Evolutionary conservation across 1,284 basidiomycete genomes (phyloP).

Genomic region (Takashimella tepidaria): DNA sequence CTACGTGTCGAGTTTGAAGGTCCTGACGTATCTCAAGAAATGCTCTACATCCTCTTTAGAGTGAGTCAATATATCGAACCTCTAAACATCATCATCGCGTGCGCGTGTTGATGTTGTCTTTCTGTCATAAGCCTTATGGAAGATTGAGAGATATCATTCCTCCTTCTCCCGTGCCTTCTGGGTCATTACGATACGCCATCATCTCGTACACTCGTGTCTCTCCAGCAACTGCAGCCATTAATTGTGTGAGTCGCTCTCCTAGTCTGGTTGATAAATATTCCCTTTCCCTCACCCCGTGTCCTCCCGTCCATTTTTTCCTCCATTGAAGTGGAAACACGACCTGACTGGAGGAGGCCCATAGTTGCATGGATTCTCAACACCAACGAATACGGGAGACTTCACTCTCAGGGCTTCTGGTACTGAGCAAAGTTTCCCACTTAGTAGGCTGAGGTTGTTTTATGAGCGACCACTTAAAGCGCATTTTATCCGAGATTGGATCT

Average conservation of each 20-base stretch:
- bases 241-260: conserved; percentile 52
- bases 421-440: conserved; percentile 45
- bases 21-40: conserved; percentile 73
- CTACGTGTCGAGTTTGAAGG: conserved; percentile 80
- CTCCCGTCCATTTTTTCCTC: too few relatives aligned
- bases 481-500: conserved; percentile 73
- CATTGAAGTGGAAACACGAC: too few relatives aligned
- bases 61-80: too few relatives aligned
- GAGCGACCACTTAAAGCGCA: conserved; percentile 71
- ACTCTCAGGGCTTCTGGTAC: conserved; percentile 21
- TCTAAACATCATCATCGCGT: too few relatives aligned
- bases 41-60: conserved; percentile 42
- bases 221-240: conserved; percentile 75
- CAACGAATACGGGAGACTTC: conserved; percentile 44
- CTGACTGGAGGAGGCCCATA: too few relatives aligned
- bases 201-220: conserved; percentile 61
- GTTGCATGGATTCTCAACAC: conserved; percentile 63
- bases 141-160: conserved; percentile 64
- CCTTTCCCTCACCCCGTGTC: not conserved
- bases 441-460: conserved; percentile 64
- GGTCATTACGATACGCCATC: conserved; percentile 61
- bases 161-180: conserved; percentile 61
- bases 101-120: too few relatives aligned
- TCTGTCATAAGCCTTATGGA: conserved; percentile 67
- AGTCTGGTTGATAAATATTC: not conserved